A percentile compares a stretch with the other conserved stretches of the same genome.
Evolutionary conservation across 73 alveolate species (phyloP).

Genomic region (Symbiodinium pilosum): DNA sequence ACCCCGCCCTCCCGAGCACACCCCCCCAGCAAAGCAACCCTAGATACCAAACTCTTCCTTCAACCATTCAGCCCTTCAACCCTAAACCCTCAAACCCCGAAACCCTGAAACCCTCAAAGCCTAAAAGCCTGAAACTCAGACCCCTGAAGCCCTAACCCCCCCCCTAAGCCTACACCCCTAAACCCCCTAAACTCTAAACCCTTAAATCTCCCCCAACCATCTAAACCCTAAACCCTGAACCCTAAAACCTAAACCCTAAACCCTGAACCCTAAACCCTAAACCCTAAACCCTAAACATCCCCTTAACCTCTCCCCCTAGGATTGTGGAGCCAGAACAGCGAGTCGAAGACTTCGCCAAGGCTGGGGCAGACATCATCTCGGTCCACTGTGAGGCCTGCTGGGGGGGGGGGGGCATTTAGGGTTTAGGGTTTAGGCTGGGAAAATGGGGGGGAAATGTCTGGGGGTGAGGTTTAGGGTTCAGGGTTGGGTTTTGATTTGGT

Average conservation of each 20-base stretch:
- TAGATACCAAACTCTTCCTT: no score
- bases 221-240: neutral
- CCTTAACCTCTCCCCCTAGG: no score
- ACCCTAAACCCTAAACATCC: no score
- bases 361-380: conserved; percentile 94
- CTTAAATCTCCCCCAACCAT: no score
- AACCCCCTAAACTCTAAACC: neutral
- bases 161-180: neutral
- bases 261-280: neutral
- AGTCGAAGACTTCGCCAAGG: conserved; percentile 89
- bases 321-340: conserved; percentile 95
- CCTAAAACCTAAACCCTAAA: neutral
- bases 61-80: neutral
- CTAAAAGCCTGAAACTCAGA: neutral
- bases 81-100: neutral
- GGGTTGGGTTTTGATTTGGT: neutral
- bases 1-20: no score
- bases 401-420: neutral
- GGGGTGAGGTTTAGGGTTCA: neutral
- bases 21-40: no score
- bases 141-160: neutral
- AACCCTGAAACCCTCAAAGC: neutral
- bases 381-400: conserved; percentile 76
- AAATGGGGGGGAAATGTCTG: neutral
- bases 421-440: neutral